Conservation (phyloP, 805 yeast genomes). For the Monosporozyma aerobia region DNA sequence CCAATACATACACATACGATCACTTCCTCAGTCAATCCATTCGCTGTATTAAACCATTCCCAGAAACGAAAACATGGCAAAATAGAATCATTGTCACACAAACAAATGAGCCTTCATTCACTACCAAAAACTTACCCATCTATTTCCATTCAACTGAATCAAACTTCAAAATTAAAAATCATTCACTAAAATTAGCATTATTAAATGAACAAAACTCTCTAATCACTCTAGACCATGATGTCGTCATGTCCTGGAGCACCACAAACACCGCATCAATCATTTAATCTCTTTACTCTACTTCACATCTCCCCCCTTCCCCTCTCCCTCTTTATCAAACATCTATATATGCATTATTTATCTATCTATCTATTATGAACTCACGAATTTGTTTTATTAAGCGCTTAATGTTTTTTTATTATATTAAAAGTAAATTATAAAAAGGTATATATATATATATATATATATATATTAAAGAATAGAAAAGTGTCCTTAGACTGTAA, state of each 20-base stretch:
- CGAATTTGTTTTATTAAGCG: no score
- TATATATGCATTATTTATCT: not conserved
- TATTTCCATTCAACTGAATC: constrained; percentile 2
- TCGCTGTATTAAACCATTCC: constrained; percentile 48
- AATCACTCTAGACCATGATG: constrained; percentile 10
- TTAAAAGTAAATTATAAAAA: no score
- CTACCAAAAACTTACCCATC: constrained; percentile 21
- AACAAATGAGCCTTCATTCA: constrained; percentile 14
- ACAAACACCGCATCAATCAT: not conserved
- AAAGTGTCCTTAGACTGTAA: no score
- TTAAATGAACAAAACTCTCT: constrained; percentile 26
- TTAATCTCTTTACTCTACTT: not conserved
- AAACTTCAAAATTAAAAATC: constrained; percentile 11
- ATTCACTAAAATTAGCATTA: constrained; percentile 20
- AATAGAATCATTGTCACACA: constrained; percentile 37
- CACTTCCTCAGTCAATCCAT: constrained; percentile 43
- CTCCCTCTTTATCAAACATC: not conserved
- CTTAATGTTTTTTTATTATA: no score
- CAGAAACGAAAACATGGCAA: constrained; percentile 45
- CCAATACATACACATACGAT: constrained; percentile 30
- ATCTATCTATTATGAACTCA: no score
- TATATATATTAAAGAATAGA: no score
- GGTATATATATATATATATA: no score
- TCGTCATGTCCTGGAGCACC: constrained; percentile 4
- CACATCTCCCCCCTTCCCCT: no score